These are phyloP conservation scores for Phytophthora cactorum DNA, from an alignment of 352 stramenopile genomes.

Conservation along the genomic window DNA sequence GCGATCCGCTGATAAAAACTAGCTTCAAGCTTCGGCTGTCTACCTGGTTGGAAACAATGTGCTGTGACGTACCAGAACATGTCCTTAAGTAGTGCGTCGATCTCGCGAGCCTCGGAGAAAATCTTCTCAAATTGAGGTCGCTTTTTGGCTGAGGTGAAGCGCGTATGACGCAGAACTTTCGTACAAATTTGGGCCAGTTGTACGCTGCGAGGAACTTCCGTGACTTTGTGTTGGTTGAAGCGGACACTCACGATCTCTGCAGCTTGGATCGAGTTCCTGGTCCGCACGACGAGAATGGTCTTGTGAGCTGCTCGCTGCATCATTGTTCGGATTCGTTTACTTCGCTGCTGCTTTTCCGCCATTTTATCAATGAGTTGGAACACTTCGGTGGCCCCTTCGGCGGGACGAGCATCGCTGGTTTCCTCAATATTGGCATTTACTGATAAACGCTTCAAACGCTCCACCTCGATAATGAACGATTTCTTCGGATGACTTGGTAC, in stretches of 20 bases:
- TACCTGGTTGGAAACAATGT: slow-evolving; percentile 59
- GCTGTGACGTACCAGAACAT: slow-evolving; percentile 81
- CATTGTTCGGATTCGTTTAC: slow-evolving; percentile 62
- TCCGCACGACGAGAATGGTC: slow-evolving; percentile 74
- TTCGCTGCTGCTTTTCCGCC: slow-evolving; percentile 52
- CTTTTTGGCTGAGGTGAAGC: slow-evolving; percentile 42
- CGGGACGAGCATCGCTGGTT: slow-evolving; percentile 11
- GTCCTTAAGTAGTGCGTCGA: slow-evolving; percentile 69
- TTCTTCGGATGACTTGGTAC: slow-evolving; percentile 13
- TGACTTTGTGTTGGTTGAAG: slow-evolving; percentile 52
- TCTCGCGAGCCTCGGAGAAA: slow-evolving; percentile 47
- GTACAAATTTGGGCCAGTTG: slow-evolving; percentile 52
- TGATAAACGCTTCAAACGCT: slow-evolving; percentile 10
- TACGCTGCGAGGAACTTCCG: slow-evolving; percentile 59
- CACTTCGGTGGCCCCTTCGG: slow-evolving; percentile 42
- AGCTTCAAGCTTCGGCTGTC: slow-evolving; percentile 47
- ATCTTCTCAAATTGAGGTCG: slow-evolving; percentile 48
- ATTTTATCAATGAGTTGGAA: slow-evolving; percentile 62
- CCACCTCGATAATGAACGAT: slow-evolving; percentile 49
- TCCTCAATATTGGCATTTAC: slow-evolving; percentile 8
- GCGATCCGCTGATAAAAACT: slow-evolving; percentile 69
- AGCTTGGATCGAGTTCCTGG: slow-evolving; percentile 74
- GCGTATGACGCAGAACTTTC: slow-evolving; percentile 58
- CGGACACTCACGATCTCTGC: slow-evolving; percentile 70
- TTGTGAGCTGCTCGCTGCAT: slow-evolving; percentile 76